phyloP scores from a whole-genome alignment of 2,329 filamentous ascomycete genomes.

The Colletotrichum graminicola region DNA sequence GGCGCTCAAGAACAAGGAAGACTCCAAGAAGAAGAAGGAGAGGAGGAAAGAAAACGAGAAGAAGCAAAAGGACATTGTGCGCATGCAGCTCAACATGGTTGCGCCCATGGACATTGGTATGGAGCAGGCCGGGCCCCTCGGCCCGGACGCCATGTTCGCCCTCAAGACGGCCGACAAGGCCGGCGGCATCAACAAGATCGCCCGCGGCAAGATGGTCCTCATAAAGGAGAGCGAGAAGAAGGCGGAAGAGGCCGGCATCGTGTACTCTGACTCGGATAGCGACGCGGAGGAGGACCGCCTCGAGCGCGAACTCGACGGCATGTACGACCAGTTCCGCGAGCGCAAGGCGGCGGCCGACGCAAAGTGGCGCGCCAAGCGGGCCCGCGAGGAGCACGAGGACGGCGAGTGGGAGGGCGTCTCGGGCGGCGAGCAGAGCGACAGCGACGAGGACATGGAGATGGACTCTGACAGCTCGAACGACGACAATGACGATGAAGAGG shows the following conservation, averaged over 20 bases:
- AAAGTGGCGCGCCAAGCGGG: constrained; percentile 91
- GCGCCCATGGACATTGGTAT: constrained; percentile 96
- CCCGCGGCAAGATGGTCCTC: constrained; percentile 82
- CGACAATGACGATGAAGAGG: constrained; percentile 47
- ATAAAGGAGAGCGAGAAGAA: constrained; percentile 68
- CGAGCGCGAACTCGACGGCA: constrained; percentile 84
- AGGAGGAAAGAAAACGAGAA: constrained; percentile 90
- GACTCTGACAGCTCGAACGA: constrained; percentile 68
- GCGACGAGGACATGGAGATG: constrained; percentile 62
- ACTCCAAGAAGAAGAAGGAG: constrained; percentile 82
- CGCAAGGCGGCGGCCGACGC: constrained; percentile 83
- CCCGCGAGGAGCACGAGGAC: constrained; percentile 82
- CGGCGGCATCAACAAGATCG: constrained; percentile 75
- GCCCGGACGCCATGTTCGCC: constrained; percentile 87
- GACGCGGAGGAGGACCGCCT: constrained; percentile 80
- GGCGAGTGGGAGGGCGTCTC: constrained; percentile 95
- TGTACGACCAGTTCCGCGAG: constrained; percentile 90
- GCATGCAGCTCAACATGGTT: constrained; percentile 97
- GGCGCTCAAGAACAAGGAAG: constrained; percentile 83
- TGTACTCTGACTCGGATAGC: constrained; percentile 61
- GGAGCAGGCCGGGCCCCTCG: constrained; percentile 83
- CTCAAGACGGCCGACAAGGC: constrained; percentile 85
- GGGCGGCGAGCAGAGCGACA: constrained; percentile 72
- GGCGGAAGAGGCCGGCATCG: constrained; percentile 72
- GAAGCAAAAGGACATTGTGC: constrained; percentile 94